Conservation (phyloP, 1,284 basidiomycete genomes). For the Pseudozyma sp. region DNA sequence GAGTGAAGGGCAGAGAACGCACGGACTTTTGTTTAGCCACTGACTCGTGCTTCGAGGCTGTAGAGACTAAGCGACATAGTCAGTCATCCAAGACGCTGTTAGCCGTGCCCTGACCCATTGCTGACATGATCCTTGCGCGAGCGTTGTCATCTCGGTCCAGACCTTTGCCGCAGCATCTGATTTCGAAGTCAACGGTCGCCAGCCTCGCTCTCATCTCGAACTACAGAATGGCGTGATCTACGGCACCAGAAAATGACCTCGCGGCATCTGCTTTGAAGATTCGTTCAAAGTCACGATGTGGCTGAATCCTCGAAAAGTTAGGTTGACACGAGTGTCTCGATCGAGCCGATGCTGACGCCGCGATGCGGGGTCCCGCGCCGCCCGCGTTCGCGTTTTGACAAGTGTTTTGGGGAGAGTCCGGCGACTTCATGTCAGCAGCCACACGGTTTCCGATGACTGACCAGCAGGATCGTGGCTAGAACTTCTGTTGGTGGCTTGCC, state of each 20-base stretch:
- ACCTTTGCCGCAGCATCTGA: conserved; percentile 8
- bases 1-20: too few relatives aligned
- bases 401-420: too few relatives aligned
- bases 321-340: neutral
- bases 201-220: too few relatives aligned
- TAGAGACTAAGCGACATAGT: neutral
- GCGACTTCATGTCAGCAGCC: neutral
- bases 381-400: too few relatives aligned
- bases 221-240: neutral
- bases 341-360: neutral
- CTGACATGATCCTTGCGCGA: neutral
- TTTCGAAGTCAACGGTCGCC: too few relatives aligned
- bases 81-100: neutral
- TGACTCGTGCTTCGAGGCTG: too few relatives aligned
- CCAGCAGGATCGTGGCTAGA: too few relatives aligned
- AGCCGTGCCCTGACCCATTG: neutral
- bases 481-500: too few relatives aligned
- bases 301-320: neutral
- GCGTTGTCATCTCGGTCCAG: neutral
- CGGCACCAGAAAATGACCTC: neutral
- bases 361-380: neutral
- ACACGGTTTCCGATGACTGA: too few relatives aligned
- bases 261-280: neutral
- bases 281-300: neutral
- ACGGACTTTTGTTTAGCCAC: too few relatives aligned